phyloP scores from a whole-genome alignment of 23 red algal species.

The Rhodosorus marinus region DNA sequence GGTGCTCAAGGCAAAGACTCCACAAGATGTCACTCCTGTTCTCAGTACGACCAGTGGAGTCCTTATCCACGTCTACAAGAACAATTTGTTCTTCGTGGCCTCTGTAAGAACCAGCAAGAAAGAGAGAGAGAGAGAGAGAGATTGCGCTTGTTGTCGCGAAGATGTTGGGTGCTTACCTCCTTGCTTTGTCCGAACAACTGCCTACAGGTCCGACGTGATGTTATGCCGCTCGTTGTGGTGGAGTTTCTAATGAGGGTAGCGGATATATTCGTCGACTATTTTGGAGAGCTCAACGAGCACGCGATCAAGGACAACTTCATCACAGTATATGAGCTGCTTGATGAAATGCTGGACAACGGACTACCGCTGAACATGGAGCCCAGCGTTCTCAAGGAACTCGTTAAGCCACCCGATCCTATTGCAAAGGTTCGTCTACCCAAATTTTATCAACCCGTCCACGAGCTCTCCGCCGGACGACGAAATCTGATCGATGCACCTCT shows the following conservation, averaged over 20 bases:
- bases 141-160: too few relatives aligned
- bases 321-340: constrained; percentile 85
- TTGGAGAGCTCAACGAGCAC: constrained; percentile 75
- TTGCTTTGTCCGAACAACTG: too few relatives aligned
- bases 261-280: constrained; percentile 35
- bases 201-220: too few relatives aligned
- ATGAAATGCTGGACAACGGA: constrained; percentile 80
- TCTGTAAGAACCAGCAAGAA: too few relatives aligned
- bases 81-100: constrained; percentile 44
- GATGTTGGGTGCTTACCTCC: too few relatives aligned
- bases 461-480: too few relatives aligned
- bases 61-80: constrained; percentile 44
- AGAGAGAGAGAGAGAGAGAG: too few relatives aligned
- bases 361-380: constrained; percentile 42
- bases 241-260: constrained; percentile 51
- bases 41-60: constrained; percentile 16
- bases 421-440: too few relatives aligned
- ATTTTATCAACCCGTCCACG: too few relatives aligned
- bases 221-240: constrained; percentile 22
- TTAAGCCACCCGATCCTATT: constrained; percentile 33
- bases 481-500: too few relatives aligned
- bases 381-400: constrained; percentile 54
- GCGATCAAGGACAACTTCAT: constrained; percentile 94
- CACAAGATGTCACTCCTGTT: constrained; percentile 23
- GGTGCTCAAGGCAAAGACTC: constrained; percentile 1